phyloP scores from a whole-genome alignment of 768 basidiomycete species.

The Baorangia bicolor region DNA sequence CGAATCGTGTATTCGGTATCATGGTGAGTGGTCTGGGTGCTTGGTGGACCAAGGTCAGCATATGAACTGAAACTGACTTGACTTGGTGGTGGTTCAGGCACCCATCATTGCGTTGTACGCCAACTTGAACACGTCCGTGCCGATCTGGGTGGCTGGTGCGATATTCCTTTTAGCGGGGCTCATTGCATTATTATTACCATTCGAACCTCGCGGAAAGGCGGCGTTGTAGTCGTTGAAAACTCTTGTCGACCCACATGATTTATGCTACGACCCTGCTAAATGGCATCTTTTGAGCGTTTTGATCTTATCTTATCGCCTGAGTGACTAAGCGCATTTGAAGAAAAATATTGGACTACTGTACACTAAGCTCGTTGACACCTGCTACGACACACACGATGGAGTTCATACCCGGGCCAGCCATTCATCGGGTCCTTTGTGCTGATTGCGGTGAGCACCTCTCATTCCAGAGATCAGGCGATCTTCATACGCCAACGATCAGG shows the following conservation, averaged over 20 bases:
- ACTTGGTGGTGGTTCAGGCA: constrained; percentile 30
- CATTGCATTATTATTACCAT: constrained; percentile 51
- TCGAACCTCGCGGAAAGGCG: constrained; percentile 57
- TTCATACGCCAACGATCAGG: constrained; percentile 40
- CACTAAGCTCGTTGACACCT: not conserved
- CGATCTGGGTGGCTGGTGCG: constrained; percentile 54
- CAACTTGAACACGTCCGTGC: constrained; percentile 46
- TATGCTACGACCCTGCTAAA: not conserved
- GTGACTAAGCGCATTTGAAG: constrained; percentile 20
- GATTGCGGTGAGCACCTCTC: constrained; percentile 65
- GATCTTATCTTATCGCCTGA: constrained; percentile 18
- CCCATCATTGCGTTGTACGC: constrained; percentile 52
- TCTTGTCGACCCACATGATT: not conserved
- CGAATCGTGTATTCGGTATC: constrained; percentile 59
- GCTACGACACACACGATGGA: constrained; percentile 54
- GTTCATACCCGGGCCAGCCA: constrained; percentile 68
- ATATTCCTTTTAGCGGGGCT: constrained; percentile 51
- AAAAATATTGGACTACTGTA: not conserved
- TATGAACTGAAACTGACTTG: not conserved
- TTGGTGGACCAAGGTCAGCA: not conserved
- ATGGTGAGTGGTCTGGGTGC: constrained; percentile 38
- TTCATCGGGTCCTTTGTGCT: constrained; percentile 84
- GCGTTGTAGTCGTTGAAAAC: constrained; percentile 35
- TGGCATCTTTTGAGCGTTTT: not conserved
- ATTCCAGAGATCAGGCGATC: not conserved